These are phyloP conservation scores for Arctium lappa DNA, from an alignment of 129 eudicot species.

Conservation along the genomic window DNA sequence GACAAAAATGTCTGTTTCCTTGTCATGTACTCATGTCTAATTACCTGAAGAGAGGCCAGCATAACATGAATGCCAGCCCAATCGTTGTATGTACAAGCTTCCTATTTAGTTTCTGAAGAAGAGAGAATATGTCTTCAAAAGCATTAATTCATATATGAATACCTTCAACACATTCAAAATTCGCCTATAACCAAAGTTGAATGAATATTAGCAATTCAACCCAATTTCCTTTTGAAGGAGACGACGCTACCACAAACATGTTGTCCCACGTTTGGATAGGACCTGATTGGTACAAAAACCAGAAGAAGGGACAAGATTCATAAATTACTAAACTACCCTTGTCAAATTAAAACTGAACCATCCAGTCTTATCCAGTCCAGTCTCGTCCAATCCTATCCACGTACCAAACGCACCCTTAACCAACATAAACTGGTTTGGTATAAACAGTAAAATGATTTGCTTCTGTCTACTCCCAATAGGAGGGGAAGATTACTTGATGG, in stretches of 20 bases:
- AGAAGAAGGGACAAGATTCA: background rate
- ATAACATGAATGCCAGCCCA: constrained; percentile 93
- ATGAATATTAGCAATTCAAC: background rate
- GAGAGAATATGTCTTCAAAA: background rate
- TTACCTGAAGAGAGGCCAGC: constrained; percentile 99
- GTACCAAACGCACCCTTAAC: background rate
- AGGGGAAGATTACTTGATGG: no score
- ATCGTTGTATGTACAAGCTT: constrained; percentile 86
- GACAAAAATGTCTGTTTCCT: background rate
- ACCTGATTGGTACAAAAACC: background rate
- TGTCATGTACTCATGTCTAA: background rate
- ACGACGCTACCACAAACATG: background rate
- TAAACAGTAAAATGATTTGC: background rate
- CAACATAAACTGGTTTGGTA: no score
- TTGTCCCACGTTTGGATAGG: background rate
- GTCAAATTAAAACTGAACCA: no score
- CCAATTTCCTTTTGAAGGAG: background rate
- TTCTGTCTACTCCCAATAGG: background rate
- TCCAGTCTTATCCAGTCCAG: no score
- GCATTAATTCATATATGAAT: background rate
- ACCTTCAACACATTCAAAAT: background rate
- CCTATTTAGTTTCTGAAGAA: constrained; percentile 75
- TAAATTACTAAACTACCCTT: background rate
- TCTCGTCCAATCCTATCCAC: no score
- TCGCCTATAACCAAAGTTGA: background rate